These are phyloP conservation scores for Verbena officinalis DNA, from an alignment of 257 asterid genomes.

Conservation along the genomic window DNA sequence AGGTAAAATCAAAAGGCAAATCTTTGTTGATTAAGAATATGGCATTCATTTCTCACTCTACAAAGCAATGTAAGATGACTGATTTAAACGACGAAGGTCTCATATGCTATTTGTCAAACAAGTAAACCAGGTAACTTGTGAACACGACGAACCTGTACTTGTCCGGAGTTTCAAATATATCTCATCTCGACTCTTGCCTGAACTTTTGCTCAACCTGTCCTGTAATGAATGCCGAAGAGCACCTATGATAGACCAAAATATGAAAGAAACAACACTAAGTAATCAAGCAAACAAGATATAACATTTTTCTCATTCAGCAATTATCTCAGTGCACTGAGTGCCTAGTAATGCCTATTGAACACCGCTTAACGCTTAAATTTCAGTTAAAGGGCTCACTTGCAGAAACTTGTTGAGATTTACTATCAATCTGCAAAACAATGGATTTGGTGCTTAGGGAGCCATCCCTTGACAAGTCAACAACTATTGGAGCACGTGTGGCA, in stretches of 20 bases:
- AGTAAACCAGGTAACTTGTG: not conserved
- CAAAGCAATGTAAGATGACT: constrained; percentile 15
- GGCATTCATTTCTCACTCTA: constrained; percentile 17
- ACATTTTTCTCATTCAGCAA: constrained; percentile 18
- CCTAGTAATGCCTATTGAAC: constrained; percentile 23
- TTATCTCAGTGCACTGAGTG: constrained; percentile 22
- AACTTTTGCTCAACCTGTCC: constrained; percentile 59
- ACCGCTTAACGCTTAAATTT: constrained; percentile 26
- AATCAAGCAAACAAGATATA: constrained; percentile 24
- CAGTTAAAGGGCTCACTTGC: constrained; percentile 55
- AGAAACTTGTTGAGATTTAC: constrained; percentile 66
- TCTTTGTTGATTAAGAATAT: constrained; percentile 10
- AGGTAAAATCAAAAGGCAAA: constrained; percentile 6
- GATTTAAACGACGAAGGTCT: not conserved
- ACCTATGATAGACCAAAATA: constrained; percentile 47
- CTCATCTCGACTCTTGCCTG: constrained; percentile 70
- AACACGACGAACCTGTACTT: constrained; percentile 46
- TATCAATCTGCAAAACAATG: constrained; percentile 59
- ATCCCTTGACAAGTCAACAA: constrained; percentile 61
- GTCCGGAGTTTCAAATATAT: constrained; percentile 62
- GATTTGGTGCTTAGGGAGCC: constrained; percentile 67
- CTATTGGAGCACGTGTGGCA: constrained; percentile 76
- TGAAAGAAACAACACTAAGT: constrained; percentile 19
- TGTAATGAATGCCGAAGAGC: constrained; percentile 69
- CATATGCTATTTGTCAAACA: constrained; percentile 7